Conservation (phyloP, 108 stramenopile species). For the Cyclotella sp. region DNA sequence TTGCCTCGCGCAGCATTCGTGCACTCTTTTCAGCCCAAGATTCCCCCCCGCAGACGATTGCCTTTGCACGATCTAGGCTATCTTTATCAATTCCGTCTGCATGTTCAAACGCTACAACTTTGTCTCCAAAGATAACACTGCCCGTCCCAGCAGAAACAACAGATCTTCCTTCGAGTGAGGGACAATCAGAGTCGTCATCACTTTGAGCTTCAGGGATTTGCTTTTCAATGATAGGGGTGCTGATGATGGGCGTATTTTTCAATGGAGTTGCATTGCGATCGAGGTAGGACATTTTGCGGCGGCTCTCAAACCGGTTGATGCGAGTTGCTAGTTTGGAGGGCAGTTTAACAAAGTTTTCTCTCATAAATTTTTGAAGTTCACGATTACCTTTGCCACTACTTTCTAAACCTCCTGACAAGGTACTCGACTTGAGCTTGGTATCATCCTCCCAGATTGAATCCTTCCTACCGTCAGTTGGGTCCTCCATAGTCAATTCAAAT, state of each 20-base stretch:
- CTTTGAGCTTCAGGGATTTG: constrained; percentile 57
- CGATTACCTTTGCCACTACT: constrained; percentile 44
- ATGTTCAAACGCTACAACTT: constrained; percentile 57
- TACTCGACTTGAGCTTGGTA: constrained; percentile 14
- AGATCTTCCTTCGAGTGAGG: constrained; percentile 48
- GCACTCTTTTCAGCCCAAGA: constrained; percentile 86
- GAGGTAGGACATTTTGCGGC: constrained; percentile 51
- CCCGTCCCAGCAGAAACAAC: constrained; percentile 63
- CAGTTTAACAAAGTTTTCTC: constrained; percentile 62
- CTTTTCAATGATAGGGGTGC: constrained; percentile 43
- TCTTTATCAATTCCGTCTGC: constrained; percentile 71
- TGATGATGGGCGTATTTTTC: constrained; percentile 35
- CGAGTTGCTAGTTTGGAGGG: constrained; percentile 68
- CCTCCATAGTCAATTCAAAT: constrained; percentile 46
- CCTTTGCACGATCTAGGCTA: constrained; percentile 72
- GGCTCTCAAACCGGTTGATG: constrained; percentile 53
- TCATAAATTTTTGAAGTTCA: constrained; percentile 54
- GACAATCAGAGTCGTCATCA: constrained; percentile 53
- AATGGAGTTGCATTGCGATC: constrained; percentile 47
- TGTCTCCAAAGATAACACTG: constrained; percentile 61
- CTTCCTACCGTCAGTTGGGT: constrained; percentile 51
- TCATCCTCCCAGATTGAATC: constrained; percentile 57
- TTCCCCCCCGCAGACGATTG: constrained; percentile 77
- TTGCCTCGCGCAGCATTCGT: constrained; percentile 70
- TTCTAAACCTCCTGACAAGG: not conserved